A percentile compares a stretch with the other conserved stretches of the same genome.
Evolutionary conservation across 2,329 filamentous ascomycete species (phyloP).

Genomic region (Colletotrichum melonis): DNA sequence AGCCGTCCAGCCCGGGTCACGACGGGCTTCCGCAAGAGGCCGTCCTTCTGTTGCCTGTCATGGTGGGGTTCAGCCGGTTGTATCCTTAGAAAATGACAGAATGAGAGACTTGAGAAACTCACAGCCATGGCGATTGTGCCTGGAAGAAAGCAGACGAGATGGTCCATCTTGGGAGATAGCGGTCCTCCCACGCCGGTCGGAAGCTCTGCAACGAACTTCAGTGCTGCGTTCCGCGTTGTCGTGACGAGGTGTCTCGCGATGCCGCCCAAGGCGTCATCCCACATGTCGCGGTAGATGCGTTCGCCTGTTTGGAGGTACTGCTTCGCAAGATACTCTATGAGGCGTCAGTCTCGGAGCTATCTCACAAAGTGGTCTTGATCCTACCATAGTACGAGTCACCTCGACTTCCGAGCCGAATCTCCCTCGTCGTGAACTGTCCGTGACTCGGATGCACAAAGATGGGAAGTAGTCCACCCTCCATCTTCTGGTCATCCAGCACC

Average conservation of each 20-base stretch:
- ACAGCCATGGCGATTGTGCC: conserved; percentile 88
- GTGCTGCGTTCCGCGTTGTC: conserved; percentile 81
- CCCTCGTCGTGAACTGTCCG: conserved; percentile 82
- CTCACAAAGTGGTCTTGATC: neutral
- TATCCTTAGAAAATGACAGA: neutral
- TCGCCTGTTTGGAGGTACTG: conserved; percentile 96
- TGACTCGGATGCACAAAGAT: conserved; percentile 87
- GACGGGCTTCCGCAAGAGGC: conserved; percentile 78
- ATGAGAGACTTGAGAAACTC: neutral
- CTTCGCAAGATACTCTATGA: conserved; percentile 89
- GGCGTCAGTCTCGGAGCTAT: neutral
- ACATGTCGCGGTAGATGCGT: conserved; percentile 88
- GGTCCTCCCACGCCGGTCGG: conserved; percentile 75
- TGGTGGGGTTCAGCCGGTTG: neutral
- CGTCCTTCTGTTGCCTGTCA: conserved; percentile 77
- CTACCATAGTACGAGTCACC: conserved; percentile 89
- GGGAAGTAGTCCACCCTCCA: conserved; percentile 84
- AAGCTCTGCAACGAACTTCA: conserved; percentile 89
- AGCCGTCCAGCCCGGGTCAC: conserved; percentile 76
- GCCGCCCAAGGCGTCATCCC: conserved; percentile 85
- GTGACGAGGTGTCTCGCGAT: conserved; percentile 92
- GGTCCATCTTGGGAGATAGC: conserved; percentile 93
- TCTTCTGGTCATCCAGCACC: conserved; percentile 83
- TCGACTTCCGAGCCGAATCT: conserved; percentile 91
- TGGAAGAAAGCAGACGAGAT: conserved; percentile 96